Conservation (phyloP, 2,329 filamentous ascomycete species). For the Delphinella strobiligena region DNA sequence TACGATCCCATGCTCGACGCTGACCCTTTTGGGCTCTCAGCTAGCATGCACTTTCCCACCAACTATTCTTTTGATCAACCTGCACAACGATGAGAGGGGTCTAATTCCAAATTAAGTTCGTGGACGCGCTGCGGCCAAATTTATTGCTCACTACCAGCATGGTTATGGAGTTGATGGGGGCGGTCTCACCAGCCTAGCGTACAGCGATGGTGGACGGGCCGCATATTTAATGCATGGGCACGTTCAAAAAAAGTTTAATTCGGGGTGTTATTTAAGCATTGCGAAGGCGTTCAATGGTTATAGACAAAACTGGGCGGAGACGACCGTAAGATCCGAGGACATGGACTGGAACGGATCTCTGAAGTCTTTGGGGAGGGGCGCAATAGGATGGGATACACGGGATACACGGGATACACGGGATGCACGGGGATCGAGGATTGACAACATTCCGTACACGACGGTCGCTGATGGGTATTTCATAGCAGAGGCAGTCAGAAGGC, state of each 20-base stretch:
- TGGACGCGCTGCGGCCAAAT: no score
- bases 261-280: background rate
- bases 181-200: background rate
- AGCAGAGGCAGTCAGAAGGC: background rate
- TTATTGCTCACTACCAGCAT: no score
- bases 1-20: slow-evolving; percentile 85
- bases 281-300: background rate
- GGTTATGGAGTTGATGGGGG: no score
- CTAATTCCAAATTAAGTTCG: no score
- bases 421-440: no score
- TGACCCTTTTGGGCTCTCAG: slow-evolving; percentile 85
- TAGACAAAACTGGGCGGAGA: slow-evolving; percentile 1
- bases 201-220: background rate
- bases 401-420: no score
- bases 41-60: slow-evolving; percentile 88
- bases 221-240: background rate
- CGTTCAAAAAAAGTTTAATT: background rate
- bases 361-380: background rate
- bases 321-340: background rate
- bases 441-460: background rate
- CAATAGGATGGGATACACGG: background rate
- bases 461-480: background rate
- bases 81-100: slow-evolving; percentile 7
- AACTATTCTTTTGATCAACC: slow-evolving; percentile 55
- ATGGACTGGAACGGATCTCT: background rate